These are phyloP conservation scores for Paratinospora sagittata DNA, from an alignment of 164 flowering plant genomes.

Conservation along the genomic window DNA sequence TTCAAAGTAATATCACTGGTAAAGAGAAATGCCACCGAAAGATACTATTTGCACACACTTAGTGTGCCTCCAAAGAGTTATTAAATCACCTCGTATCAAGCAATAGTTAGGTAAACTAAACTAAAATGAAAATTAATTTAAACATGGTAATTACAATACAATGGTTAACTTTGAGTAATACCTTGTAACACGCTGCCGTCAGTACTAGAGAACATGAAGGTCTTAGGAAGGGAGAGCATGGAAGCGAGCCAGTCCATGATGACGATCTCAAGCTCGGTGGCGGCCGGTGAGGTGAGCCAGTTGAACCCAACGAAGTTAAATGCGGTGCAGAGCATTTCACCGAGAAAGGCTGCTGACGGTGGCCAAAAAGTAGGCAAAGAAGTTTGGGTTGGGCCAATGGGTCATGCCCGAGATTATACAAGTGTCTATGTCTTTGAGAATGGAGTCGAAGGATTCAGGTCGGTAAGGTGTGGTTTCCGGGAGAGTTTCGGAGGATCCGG, in stretches of 20 bases:
- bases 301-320: conserved; percentile 56
- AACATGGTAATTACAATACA: too few relatives aligned
- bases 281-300: conserved; percentile 59
- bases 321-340: conserved; percentile 52
- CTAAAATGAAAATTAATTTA: too few relatives aligned
- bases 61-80: too few relatives aligned
- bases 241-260: conserved; percentile 60
- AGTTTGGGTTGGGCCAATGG: conserved; percentile 63
- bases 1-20: too few relatives aligned
- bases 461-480: conserved; percentile 32
- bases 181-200: conserved; percentile 66
- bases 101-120: too few relatives aligned
- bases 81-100: too few relatives aligned
- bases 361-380: conserved; percentile 58
- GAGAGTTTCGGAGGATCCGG: conserved; percentile 34
- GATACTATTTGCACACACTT: too few relatives aligned
- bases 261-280: conserved; percentile 57
- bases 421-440: conserved; percentile 31
- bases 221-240: conserved; percentile 40
- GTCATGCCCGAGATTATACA: conserved; percentile 49
- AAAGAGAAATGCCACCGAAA: too few relatives aligned
- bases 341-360: conserved; percentile 46
- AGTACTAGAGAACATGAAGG: conserved; percentile 41
- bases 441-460: conserved; percentile 37
- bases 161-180: too few relatives aligned